Evolutionary conservation across 2,329 filamentous ascomycete species (phyloP), one percentile per base, ranked within the genome.

Genomic region (Fusarium metavorans): DNA sequence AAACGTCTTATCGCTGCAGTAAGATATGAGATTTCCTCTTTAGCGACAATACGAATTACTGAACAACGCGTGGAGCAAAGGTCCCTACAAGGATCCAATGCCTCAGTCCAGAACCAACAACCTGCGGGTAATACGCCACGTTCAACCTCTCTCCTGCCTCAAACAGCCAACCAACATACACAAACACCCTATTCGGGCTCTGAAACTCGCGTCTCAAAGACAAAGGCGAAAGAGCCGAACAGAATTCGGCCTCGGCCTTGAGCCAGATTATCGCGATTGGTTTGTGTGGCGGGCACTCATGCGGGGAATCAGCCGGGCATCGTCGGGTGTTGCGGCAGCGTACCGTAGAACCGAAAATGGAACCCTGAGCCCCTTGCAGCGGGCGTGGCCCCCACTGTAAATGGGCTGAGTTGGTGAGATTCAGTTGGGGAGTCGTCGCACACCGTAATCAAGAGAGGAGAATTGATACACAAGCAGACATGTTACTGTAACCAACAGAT

Each of bases 241-340:
- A 32, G 6, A 14, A 20, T 30, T 73, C 71, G 71, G 71, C 54
- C 71, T 73, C 71, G 71, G 62, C 9, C 27, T 68, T 73, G 50
- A 23, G 54, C 18, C 13, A 41, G 27, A 30, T 54, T 60, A 54
- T 52, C 71, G 71, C 71, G 71, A 74, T 57, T 57, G 54, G 45
- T 20, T 11, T 41, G 9, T 5, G 18, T 10, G 41, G 48, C 48
- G 48, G 48, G 50, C 27, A 54, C 50, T 48, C 50, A 54, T 58
- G 56, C 56, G 56, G 56, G 54, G 34, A 58, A 27, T 58, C 54
- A 58, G 54, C 54, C 54, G 54, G 54, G 54, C 54, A 39, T 58
- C 34, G 16, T 58, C 54, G 54, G 54, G 54, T 25, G 54, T 58
- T 58, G 32, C 54, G 27, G 14, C 3, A 37, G 52, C 14, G 52